These are phyloP conservation scores for Thalassiosira livingstoniorum DNA, from an alignment of 352 stramenopile species.

Conservation along the genomic window DNA sequence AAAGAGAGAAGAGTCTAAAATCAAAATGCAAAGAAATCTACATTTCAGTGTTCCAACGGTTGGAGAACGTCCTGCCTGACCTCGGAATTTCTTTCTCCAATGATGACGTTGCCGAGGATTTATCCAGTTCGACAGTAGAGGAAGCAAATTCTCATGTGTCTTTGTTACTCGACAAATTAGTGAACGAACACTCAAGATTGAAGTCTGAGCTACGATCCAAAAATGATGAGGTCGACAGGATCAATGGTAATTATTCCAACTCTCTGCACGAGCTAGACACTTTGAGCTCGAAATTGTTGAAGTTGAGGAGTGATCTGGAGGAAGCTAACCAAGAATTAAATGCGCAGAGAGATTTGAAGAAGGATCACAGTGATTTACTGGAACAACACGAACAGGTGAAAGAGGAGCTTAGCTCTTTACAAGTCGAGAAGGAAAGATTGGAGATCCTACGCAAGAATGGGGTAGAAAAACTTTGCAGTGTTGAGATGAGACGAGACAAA, in stretches of 20 bases:
- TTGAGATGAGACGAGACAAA: neutral
- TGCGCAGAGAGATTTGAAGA: slow-evolving; percentile 24
- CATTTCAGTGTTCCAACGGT: slow-evolving; percentile 5
- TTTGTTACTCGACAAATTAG: too few relatives aligned
- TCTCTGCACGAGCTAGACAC: slow-evolving; percentile 37
- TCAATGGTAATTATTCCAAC: slow-evolving; percentile 44
- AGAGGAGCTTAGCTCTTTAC: too few relatives aligned
- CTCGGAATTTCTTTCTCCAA: too few relatives aligned
- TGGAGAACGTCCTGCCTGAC: slow-evolving; percentile 28
- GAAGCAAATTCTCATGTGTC: too few relatives aligned
- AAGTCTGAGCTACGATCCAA: slow-evolving; percentile 19
- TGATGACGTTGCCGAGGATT: too few relatives aligned
- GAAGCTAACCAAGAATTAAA: slow-evolving; percentile 6
- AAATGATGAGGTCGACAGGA: slow-evolving; percentile 35
- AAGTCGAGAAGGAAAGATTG: slow-evolving; percentile 31
- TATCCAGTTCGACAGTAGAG: too few relatives aligned
- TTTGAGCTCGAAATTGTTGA: slow-evolving; percentile 45
- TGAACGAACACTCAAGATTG: slow-evolving; percentile 5
- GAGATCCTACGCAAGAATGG: neutral
- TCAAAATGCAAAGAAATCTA: slow-evolving; percentile 7
- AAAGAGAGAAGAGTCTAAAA: too few relatives aligned
- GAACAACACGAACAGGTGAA: slow-evolving; percentile 38
- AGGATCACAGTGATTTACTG: slow-evolving; percentile 56
- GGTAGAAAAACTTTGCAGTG: neutral
- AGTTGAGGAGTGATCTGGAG: slow-evolving; percentile 36